A percentile compares a stretch with the other conserved stretches of the same genome.
Conservation (phyloP, 306 rosid genomes). For the Citrullus amarus region DNA sequence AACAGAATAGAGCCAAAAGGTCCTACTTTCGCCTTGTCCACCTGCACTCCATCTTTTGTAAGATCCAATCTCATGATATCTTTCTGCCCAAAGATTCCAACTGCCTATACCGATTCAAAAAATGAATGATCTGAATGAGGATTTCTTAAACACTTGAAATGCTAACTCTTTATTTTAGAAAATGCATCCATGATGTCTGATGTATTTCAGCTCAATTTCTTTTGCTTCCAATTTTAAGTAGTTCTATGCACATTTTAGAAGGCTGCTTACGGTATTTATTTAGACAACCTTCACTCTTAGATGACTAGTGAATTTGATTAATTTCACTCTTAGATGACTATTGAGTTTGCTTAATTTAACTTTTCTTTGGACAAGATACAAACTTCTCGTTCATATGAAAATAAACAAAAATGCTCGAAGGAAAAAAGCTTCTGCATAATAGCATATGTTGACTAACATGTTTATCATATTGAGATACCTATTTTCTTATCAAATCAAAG, state of each 20-base stretch:
- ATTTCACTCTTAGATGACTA: background rate
- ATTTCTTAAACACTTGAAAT: constrained; percentile 7
- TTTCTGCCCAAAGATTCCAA: constrained; percentile 51
- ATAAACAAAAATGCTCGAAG: background rate
- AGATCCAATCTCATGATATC: constrained; percentile 71
- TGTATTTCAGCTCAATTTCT: background rate
- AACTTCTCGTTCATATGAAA: background rate
- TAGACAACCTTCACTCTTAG: background rate
- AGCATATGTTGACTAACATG: background rate
- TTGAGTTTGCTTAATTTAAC: background rate
- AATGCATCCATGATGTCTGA: background rate
- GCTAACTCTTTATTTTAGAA: background rate
- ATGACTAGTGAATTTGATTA: no score
- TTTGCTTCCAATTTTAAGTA: background rate
- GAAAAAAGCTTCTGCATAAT: background rate
- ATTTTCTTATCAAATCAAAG: background rate
- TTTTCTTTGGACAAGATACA: background rate
- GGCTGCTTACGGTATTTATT: background rate
- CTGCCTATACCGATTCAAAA: constrained; percentile 40
- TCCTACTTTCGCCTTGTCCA: constrained; percentile 90
- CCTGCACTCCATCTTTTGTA: constrained; percentile 34
- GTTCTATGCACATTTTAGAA: background rate
- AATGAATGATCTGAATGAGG: constrained; percentile 12
- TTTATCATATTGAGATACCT: background rate
- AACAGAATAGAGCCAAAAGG: constrained; percentile 78